Percentiles rank a stretch among this genome's conserved stretches.
phyloP scores from a whole-genome alignment of 352 stramenopile genomes.

The Synura sp. region DNA sequence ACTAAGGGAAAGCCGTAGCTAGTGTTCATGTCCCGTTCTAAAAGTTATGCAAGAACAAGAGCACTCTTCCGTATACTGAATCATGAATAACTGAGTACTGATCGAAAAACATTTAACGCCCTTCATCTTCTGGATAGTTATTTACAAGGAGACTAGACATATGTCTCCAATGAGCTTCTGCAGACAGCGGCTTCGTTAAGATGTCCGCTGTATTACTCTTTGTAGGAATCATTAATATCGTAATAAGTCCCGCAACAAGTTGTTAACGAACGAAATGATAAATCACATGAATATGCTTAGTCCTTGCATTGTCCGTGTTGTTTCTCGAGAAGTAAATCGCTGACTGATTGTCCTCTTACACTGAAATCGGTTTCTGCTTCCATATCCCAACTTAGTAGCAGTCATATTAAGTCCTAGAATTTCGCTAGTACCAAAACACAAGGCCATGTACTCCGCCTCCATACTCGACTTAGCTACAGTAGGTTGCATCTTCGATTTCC shows the following conservation, averaged over 20 bases:
- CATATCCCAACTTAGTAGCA: no score
- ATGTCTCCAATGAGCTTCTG: constrained; percentile 31
- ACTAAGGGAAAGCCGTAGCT: constrained; percentile 38
- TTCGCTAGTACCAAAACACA: no score
- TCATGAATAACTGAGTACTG: constrained; percentile 32
- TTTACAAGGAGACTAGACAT: constrained; percentile 23
- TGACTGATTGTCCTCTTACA: constrained; percentile 24
- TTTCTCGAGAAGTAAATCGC: constrained; percentile 4
- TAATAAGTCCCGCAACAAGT: constrained; percentile 24
- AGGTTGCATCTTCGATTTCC: no score
- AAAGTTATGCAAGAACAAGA: constrained; percentile 30
- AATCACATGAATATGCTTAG: constrained; percentile 6
- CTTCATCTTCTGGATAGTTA: constrained; percentile 26
- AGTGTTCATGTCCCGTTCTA: constrained; percentile 1
- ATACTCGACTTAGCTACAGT: no score
- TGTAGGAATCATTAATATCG: constrained; percentile 35
- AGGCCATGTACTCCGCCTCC: no score
- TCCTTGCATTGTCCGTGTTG: neutral
- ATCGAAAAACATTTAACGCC: neutral
- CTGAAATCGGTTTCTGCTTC: constrained; percentile 8
- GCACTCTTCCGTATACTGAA: constrained; percentile 19
- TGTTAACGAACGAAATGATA: no score
- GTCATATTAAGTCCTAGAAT: no score
- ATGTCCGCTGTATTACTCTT: constrained; percentile 26
- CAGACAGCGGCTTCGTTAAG: constrained; percentile 26